Conservation (phyloP, 345 rosid genomes). For the Hypericum androsaemum region DNA sequence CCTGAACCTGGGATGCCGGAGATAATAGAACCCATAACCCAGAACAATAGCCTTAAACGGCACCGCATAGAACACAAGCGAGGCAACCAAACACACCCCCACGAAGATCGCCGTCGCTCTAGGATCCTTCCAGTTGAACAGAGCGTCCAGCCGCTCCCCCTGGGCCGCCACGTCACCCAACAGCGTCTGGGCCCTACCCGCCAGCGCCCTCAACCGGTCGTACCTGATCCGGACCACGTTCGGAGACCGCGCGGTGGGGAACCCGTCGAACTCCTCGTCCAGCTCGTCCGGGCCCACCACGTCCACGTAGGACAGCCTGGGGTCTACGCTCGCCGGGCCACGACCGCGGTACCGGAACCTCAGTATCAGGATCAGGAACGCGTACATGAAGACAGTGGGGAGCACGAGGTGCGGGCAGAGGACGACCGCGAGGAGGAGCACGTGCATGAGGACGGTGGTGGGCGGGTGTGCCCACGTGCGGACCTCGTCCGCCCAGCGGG, state of each 20-base stretch:
- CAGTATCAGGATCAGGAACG: slow-evolving; percentile 45
- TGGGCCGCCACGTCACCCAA: slow-evolving; percentile 83
- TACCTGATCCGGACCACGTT: slow-evolving; percentile 59
- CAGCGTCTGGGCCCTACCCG: slow-evolving; percentile 65
- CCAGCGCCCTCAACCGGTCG: slow-evolving; percentile 72
- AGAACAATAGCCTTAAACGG: slow-evolving; percentile 56
- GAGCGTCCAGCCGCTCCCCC: slow-evolving; percentile 72
- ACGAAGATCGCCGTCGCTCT: slow-evolving; percentile 75
- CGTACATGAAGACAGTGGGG: slow-evolving; percentile 81
- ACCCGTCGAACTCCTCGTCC: slow-evolving; percentile 81
- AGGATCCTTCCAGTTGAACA: slow-evolving; percentile 80
- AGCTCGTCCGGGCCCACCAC: slow-evolving; percentile 58
- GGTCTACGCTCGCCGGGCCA: slow-evolving; percentile 47
- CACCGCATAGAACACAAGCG: slow-evolving; percentile 56
- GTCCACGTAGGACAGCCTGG: slow-evolving; percentile 56
- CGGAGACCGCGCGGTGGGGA: slow-evolving; percentile 46
- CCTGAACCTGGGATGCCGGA: slow-evolving; percentile 84
- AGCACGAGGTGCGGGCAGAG: slow-evolving; percentile 68
- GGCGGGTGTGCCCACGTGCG: slow-evolving; percentile 71
- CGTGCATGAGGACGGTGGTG: slow-evolving; percentile 55
- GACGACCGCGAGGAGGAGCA: slow-evolving; percentile 52
- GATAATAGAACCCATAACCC: slow-evolving; percentile 57
- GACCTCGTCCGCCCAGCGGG: slow-evolving; percentile 59
- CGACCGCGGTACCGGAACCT: slow-evolving; percentile 49
- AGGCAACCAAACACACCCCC: slow-evolving; percentile 51